phyloP scores from a whole-genome alignment of 2,329 filamentous ascomycete species.

The Zasmidium cellare region DNA sequence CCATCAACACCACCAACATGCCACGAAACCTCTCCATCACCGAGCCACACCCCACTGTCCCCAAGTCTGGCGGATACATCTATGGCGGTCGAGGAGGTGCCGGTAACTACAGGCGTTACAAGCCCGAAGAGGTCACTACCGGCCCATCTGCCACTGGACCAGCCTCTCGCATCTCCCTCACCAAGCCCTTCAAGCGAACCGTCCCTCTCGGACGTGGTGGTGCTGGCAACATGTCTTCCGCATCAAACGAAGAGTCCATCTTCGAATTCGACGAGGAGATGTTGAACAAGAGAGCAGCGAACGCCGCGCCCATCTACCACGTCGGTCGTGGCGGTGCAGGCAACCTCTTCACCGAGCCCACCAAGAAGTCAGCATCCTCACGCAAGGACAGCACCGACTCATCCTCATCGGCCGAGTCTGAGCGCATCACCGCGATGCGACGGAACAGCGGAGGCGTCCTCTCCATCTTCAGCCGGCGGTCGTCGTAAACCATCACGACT shows the following conservation, averaged over 20 bases:
- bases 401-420: slow-evolving; percentile 22
- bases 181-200: slow-evolving; percentile 53
- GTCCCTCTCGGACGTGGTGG: slow-evolving; percentile 58
- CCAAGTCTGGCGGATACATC: slow-evolving; percentile 46
- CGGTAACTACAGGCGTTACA: slow-evolving; percentile 58
- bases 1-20: slow-evolving; percentile 27
- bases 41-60: slow-evolving; percentile 62
- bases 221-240: slow-evolving; percentile 57
- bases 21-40: slow-evolving; percentile 53
- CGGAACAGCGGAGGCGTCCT: slow-evolving; percentile 14
- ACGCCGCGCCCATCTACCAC: slow-evolving; percentile 60
- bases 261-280: slow-evolving; percentile 71
- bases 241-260: slow-evolving; percentile 56
- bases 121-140: slow-evolving; percentile 54
- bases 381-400: slow-evolving; percentile 19
- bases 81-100: slow-evolving; percentile 59
- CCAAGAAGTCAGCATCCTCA: slow-evolving; percentile 9
- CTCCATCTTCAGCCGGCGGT: slow-evolving; percentile 25
- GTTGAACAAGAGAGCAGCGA: slow-evolving; percentile 47
- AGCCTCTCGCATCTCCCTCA: slow-evolving; percentile 51
- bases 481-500: slow-evolving; percentile 14
- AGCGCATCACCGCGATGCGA: slow-evolving; percentile 14
- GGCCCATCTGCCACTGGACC: slow-evolving; percentile 47
- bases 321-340: slow-evolving; percentile 63
- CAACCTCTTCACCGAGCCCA: slow-evolving; percentile 46